Evolutionary conservation across 768 basidiomycete species (phyloP).

Genomic region (Tulasnella sp.): DNA sequence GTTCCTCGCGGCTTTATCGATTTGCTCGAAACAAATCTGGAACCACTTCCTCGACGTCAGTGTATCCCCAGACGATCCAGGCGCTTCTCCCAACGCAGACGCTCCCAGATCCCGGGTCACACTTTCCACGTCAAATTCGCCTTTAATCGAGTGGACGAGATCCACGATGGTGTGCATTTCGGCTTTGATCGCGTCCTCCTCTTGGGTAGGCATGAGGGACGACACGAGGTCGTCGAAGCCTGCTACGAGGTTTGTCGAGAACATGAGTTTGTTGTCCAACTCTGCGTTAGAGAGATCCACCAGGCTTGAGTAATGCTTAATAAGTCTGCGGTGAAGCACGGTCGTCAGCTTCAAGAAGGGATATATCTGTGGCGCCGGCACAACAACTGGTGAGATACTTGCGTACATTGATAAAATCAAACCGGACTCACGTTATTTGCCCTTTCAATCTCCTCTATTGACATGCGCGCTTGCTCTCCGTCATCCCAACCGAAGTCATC

Average conservation of each 20-base stretch:
- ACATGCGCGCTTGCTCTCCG: constrained; percentile 2
- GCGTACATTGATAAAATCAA: not conserved
- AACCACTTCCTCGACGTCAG: constrained; percentile 6
- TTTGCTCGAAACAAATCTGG: constrained; percentile 8
- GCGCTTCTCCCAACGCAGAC: not conserved
- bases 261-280: not conserved
- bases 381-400: not conserved
- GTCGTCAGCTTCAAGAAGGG: not conserved
- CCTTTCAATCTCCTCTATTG: constrained; percentile 2
- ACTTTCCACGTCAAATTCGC: not conserved
- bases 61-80: not conserved
- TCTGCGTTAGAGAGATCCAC: not conserved
- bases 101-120: not conserved
- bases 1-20: constrained; percentile 10
- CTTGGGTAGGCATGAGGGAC: constrained; percentile 7
- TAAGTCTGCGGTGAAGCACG: constrained; percentile 3
- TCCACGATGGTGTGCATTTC: not conserved
- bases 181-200: not conserved
- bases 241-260: constrained; percentile 3
- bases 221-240: constrained; percentile 16
- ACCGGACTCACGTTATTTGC: constrained; percentile 11
- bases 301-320: constrained; percentile 3
- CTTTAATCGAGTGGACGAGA: not conserved
- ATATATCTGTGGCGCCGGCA: not conserved
- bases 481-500: constrained; percentile 4